Evolutionary conservation across 306 rosid genomes (phyloP).

Genomic region (Malus sylvestris): DNA sequence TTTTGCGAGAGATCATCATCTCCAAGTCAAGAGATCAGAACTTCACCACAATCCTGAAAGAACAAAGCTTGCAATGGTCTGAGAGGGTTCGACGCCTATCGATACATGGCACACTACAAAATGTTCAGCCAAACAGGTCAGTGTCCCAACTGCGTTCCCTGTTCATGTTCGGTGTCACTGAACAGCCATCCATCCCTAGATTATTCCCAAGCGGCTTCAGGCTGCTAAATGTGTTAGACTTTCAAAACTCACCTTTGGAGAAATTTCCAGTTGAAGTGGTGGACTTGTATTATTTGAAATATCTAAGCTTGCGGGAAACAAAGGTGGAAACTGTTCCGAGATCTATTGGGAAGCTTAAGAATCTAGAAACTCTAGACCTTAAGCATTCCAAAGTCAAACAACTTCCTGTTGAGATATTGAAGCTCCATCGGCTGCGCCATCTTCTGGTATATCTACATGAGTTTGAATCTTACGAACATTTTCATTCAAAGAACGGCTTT

Average conservation of each 20-base stretch:
- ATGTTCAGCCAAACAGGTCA: constrained; percentile 41
- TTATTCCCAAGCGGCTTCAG: constrained; percentile 20
- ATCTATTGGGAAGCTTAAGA: constrained; percentile 28
- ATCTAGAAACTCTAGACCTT: constrained; percentile 34
- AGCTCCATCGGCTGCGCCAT: constrained; percentile 32
- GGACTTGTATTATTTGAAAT: constrained; percentile 15
- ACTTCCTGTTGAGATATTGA: constrained; percentile 28
- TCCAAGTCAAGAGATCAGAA: constrained; percentile 54
- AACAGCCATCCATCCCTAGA: constrained; percentile 9
- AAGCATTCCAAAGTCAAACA: constrained; percentile 28
- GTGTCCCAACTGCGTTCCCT: constrained; percentile 58
- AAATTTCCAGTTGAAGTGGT: constrained; percentile 24
- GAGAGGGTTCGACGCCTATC: constrained; percentile 56
- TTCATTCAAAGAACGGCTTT: constrained; percentile 19
- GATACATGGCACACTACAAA: constrained; percentile 29
- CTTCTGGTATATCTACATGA: constrained; percentile 22
- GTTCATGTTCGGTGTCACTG: constrained; percentile 40
- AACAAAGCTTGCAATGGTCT: constrained; percentile 29
- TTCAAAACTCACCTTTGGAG: constrained; percentile 12
- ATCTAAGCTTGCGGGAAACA: constrained; percentile 36
- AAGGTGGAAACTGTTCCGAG: constrained; percentile 20
- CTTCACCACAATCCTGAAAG: constrained; percentile 42
- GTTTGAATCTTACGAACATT: neutral
- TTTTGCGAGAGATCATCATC: constrained; percentile 54
- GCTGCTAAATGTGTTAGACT: constrained; percentile 33